Evolutionary conservation across 441 rosid species (phyloP).

Genomic region (Raphanus hybrid): DNA sequence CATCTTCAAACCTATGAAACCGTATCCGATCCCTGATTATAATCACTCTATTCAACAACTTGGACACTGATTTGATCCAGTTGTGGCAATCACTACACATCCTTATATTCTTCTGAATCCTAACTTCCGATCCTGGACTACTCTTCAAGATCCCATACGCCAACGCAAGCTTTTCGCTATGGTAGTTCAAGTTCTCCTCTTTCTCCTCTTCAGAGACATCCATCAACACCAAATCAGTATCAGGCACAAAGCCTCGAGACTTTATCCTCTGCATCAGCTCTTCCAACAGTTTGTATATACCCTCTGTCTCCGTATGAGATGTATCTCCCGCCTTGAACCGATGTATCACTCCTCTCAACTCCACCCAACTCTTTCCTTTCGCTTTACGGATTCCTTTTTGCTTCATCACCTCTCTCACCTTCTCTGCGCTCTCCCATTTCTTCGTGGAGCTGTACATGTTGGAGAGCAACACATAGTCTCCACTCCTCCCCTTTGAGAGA

Average conservation of each 20-base stretch:
- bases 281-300: constrained; percentile 57
- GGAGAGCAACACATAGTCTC: constrained; percentile 67
- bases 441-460: constrained; percentile 61
- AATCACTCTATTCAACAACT: constrained; percentile 63
- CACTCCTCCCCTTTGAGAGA: constrained; percentile 51
- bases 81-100: constrained; percentile 82
- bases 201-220: constrained; percentile 90
- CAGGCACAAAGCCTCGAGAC: constrained; percentile 65
- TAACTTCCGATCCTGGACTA: constrained; percentile 66
- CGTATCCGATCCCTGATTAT: constrained; percentile 77
- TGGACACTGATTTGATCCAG: constrained; percentile 79
- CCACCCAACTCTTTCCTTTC: constrained; percentile 71
- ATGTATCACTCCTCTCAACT: constrained; percentile 56
- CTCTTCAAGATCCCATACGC: constrained; percentile 80
- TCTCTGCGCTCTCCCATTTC: constrained; percentile 71
- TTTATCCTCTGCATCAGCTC: constrained; percentile 53
- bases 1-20: constrained; percentile 85
- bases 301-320: constrained; percentile 43
- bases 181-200: constrained; percentile 71
- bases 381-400: constrained; percentile 57
- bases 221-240: constrained; percentile 80
- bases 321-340: constrained; percentile 38
- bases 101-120: constrained; percentile 75
- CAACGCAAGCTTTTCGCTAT: constrained; percentile 83
- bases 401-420: constrained; percentile 59